Base-by-base conservation (phyloP, 345 rosid genomes). In the Linum usitatissimum region DNA sequence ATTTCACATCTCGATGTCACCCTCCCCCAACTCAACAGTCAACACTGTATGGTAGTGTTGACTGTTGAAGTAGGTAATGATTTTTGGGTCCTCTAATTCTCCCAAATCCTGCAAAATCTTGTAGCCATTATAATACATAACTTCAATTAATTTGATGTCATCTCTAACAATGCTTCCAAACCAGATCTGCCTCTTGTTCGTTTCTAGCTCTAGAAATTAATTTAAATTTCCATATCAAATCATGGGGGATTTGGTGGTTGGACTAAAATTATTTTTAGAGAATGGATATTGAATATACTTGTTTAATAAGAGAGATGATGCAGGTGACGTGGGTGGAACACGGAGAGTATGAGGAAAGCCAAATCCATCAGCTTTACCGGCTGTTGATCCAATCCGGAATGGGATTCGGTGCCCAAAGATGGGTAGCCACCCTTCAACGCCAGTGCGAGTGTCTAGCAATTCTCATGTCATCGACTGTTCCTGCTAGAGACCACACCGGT, bases 241-340 rank as follows among this genome's bases (percentile, higher is more conserved):
- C 51, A 45, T 45, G 17, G 17, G 51, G 10, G 51, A 45, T 45
- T 45, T 45, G 51, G 51, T 15, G 51, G 17, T 45, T 45, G 51
- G 17, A 12, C 51, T 45, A 45, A 3, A 45, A 45, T 45, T 6
- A 12, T 45, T 45, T 10, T 45, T 10, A 7, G 51, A 3, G 14
- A 10, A 42, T 2, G n/a, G n/a, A n/a, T 42, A 14, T 14, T 15
- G 51, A 45, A 34, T 34, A 34, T 4, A 0, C 1, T 34, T 4
- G 8, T 4, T 34, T 34, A 34, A 34, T 34, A 34, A 4, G 17
- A 45, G 15, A 45, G 12, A 12, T 2, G n/a, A 18, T 70, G 73
- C 71, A 94, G 99, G 97, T 94, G 51, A 90, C 93, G 6, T 94
- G 99, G 99, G 87, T 90, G n/a, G 99, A 94, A 66, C 93, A 88